Conservation (phyloP, 2,329 filamentous ascomycete genomes). For the Chalara sp. region DNA sequence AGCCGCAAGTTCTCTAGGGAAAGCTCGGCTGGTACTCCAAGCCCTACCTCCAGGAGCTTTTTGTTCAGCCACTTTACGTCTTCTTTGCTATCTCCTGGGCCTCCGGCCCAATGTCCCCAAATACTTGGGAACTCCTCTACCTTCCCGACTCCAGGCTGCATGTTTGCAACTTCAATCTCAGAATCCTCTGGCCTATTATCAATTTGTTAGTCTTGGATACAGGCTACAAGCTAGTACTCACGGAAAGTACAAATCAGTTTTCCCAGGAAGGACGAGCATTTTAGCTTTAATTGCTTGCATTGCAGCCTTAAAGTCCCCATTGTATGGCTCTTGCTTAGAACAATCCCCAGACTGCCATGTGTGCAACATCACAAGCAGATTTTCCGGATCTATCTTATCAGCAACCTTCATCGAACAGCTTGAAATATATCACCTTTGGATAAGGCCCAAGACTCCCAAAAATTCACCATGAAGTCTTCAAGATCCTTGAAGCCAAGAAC, state of each 20-base stretch:
- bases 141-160: constrained; percentile 51
- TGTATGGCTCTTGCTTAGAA: constrained; percentile 61
- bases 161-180: constrained; percentile 61
- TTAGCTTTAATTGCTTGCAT: constrained; percentile 67
- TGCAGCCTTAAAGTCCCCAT: constrained; percentile 57
- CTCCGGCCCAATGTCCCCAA: constrained; percentile 63
- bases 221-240: too few species aligned
- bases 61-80: constrained; percentile 69
- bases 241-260: constrained; percentile 78
- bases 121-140: constrained; percentile 50
- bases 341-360: constrained; percentile 74
- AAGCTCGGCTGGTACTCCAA: constrained; percentile 3
- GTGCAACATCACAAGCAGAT: constrained; percentile 66
- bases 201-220: too few species aligned
- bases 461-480: constrained; percentile 67
- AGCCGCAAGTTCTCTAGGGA: not conserved
- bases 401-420: too few species aligned
- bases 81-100: constrained; percentile 63
- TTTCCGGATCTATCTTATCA: constrained; percentile 54
- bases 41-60: constrained; percentile 19
- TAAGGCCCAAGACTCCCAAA: constrained; percentile 71
- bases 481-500: constrained; percentile 58
- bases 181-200: constrained; percentile 62
- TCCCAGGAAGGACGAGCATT: constrained; percentile 61
- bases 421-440: constrained; percentile 44